Evolutionary conservation across 202 grass and related monocot species (phyloP).

Genomic region (Elaeis oleifera): DNA sequence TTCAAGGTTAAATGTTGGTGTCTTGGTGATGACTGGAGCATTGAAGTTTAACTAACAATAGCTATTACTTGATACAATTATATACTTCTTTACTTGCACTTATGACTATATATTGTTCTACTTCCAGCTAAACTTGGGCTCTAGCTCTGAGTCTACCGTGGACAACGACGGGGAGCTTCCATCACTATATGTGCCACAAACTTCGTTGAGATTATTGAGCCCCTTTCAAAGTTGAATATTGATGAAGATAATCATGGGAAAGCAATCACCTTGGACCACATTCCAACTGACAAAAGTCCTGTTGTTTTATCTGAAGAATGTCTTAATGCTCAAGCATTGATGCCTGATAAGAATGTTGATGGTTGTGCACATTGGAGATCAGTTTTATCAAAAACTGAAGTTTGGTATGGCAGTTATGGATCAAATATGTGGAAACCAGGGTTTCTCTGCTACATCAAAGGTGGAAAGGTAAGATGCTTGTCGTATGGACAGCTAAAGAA

Average conservation of each 20-base stretch:
- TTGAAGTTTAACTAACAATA: too few species aligned
- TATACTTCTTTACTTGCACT: too few species aligned
- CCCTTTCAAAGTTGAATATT: slow-evolving; percentile 58
- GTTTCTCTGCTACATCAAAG: slow-evolving; percentile 78
- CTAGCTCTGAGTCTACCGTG: slow-evolving; percentile 53
- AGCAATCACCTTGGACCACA: slow-evolving; percentile 27
- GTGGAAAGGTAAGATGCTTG: slow-evolving; percentile 54
- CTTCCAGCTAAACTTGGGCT: slow-evolving; percentile 37
- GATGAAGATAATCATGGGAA: slow-evolving; percentile 28
- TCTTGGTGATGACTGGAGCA: too few species aligned
- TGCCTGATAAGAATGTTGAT: slow-evolving; percentile 30
- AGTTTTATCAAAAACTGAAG: slow-evolving; percentile 47
- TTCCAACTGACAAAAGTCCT: slow-evolving; percentile 13
- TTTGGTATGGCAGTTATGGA: slow-evolving; percentile 93
- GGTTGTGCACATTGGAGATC: slow-evolving; percentile 51
- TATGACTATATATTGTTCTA: too few species aligned
- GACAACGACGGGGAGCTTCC: slow-evolving; percentile 40
- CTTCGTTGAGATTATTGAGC: slow-evolving; percentile 26
- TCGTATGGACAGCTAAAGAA: background rate
- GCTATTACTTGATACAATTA: too few species aligned
- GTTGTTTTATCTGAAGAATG: slow-evolving; percentile 26
- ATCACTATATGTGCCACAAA: slow-evolving; percentile 20
- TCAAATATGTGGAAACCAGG: slow-evolving; percentile 90
- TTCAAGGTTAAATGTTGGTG: too few species aligned
- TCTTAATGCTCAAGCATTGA: slow-evolving; percentile 22